Percentiles rank a stretch among this genome's conserved stretches.
Conservation (phyloP, 2,329 filamentous ascomycete genomes). For the Alternaria ethzedia region DNA sequence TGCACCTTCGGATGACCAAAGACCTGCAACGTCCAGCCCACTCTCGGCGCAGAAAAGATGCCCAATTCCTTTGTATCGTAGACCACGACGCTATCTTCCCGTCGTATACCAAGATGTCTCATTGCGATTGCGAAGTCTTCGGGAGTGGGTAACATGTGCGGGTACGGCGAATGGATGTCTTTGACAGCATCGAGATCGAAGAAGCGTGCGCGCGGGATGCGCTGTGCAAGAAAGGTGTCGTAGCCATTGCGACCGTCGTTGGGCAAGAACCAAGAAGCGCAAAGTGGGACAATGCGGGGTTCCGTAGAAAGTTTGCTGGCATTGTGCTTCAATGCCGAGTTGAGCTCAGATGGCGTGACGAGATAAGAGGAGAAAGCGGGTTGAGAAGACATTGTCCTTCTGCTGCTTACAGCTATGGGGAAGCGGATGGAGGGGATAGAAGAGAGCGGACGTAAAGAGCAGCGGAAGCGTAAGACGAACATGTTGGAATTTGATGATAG, state of each 20-base stretch:
- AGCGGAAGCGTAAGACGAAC: conserved; percentile 38
- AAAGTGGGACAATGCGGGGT: conserved; percentile 84
- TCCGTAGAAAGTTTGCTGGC: conserved; percentile 80
- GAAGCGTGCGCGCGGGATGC: conserved; percentile 90
- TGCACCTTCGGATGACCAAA: conserved; percentile 92
- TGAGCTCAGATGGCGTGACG: conserved; percentile 82
- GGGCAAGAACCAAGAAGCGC: conserved; percentile 94
- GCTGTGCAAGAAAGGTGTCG: conserved; percentile 78
- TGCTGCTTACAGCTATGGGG: conserved; percentile 13
- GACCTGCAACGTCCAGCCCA: conserved; percentile 88
- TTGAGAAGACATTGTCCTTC: conserved; percentile 37
- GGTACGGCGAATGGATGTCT: conserved; percentile 85
- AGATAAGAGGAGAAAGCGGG: conserved; percentile 76
- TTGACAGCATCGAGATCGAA: conserved; percentile 95
- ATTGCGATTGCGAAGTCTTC: conserved; percentile 86
- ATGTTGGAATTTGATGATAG: conserved; percentile 31
- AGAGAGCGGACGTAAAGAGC: conserved; percentile 30
- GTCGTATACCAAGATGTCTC: conserved; percentile 83
- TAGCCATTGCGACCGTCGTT: conserved; percentile 86
- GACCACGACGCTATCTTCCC: conserved; percentile 89
- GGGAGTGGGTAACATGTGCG: conserved; percentile 90
- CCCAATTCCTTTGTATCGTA: conserved; percentile 92
- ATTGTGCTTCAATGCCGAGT: conserved; percentile 82
- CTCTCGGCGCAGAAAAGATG: conserved; percentile 91
- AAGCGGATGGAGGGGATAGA: conserved; percentile 17